These are phyloP conservation scores for Lactarius sanguifluus DNA, from an alignment of 768 basidiomycete species.

Conservation along the genomic window DNA sequence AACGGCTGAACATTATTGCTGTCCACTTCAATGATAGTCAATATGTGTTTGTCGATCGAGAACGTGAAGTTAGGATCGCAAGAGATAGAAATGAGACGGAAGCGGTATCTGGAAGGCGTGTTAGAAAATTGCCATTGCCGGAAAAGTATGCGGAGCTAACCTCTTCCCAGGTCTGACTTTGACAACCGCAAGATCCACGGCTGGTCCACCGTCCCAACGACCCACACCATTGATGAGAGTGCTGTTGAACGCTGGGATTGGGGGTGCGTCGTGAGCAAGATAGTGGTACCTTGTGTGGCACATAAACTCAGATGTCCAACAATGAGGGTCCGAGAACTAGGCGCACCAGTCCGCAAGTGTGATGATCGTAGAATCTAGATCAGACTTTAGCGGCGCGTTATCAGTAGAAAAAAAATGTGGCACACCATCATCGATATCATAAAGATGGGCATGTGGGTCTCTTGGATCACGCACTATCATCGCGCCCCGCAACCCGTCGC, in stretches of 20 bases:
- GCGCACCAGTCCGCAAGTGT: slow-evolving; percentile 41
- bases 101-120: slow-evolving; percentile 36
- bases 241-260: background rate
- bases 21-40: slow-evolving; percentile 52
- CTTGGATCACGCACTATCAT: slow-evolving; percentile 38
- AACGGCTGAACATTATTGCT: slow-evolving; percentile 42
- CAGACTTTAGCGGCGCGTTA: background rate
- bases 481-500: slow-evolving; percentile 53
- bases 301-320: background rate
- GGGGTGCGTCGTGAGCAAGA: background rate
- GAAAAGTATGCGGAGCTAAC: slow-evolving; percentile 12
- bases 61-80: slow-evolving; percentile 47
- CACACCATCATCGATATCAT: slow-evolving; percentile 41
- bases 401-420: background rate
- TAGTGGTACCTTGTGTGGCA: slow-evolving; percentile 3
- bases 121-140: background rate
- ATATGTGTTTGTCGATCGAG: slow-evolving; percentile 46
- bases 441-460: slow-evolving; percentile 26
- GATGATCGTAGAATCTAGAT: slow-evolving; percentile 41
- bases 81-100: slow-evolving; percentile 43
- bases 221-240: slow-evolving; percentile 41
- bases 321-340: background rate
- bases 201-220: slow-evolving; percentile 40
- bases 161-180: slow-evolving; percentile 39
- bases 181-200: slow-evolving; percentile 40